phyloP scores from a whole-genome alignment of 345 rosid species.

The Trapa incisa region DNA sequence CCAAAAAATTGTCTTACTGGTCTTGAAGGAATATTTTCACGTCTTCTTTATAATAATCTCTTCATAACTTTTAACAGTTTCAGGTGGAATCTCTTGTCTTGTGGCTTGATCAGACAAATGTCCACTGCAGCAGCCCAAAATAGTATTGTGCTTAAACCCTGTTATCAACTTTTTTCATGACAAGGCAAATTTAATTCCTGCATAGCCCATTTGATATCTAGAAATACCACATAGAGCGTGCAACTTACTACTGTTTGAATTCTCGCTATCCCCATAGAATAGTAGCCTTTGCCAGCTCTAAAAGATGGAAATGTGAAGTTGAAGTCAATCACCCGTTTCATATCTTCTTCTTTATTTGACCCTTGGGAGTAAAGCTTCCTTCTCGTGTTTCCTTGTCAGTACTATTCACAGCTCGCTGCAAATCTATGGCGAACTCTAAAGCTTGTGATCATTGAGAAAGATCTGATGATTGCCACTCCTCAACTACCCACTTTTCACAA shows the following conservation, averaged over 20 bases:
- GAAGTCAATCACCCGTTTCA: neutral
- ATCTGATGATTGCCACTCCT: neutral
- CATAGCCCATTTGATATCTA: no score
- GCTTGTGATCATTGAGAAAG: neutral
- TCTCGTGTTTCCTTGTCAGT: neutral
- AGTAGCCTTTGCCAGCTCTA: no score
- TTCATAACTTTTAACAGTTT: neutral
- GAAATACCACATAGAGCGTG: no score
- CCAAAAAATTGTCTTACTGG: neutral
- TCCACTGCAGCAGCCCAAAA: neutral
- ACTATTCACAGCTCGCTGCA: neutral
- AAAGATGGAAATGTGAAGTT: neutral
- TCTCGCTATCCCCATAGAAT: no score
- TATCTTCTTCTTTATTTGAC: neutral
- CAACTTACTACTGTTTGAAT: no score
- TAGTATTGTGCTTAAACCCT: neutral
- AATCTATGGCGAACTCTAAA: neutral
- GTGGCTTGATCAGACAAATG: neutral
- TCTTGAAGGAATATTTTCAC: neutral
- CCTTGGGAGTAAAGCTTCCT: no score
- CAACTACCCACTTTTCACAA: neutral
- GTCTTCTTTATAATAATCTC: neutral
- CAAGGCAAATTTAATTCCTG: no score
- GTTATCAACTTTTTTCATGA: neutral
- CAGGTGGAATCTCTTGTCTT: constrained; percentile 2